Conservation (phyloP, 2,329 filamentous ascomycete genomes). For the Trichoderma afroharzianum region DNA sequence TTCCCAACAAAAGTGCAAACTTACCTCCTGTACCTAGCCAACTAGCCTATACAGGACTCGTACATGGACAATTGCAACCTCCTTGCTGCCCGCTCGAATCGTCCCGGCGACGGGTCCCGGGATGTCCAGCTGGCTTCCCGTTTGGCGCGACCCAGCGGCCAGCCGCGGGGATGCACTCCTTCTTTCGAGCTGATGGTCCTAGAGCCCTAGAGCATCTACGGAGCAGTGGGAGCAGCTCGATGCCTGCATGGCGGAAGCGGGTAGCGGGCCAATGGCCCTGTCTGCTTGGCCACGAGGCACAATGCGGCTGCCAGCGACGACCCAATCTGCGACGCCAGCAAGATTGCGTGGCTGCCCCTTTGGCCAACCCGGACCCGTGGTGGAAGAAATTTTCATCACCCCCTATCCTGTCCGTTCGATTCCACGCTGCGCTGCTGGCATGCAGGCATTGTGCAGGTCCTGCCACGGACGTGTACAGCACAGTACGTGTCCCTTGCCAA, state of each 20-base stretch:
- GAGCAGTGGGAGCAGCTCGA: background rate
- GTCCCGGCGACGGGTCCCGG: slow-evolving; percentile 13
- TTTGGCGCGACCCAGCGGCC: background rate
- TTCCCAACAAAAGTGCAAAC: slow-evolving; percentile 9
- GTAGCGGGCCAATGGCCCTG: slow-evolving; percentile 13
- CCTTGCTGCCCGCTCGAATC: background rate
- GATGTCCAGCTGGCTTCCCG: background rate
- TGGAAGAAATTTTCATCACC: background rate
- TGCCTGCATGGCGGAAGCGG: slow-evolving; percentile 11
- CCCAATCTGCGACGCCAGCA: slow-evolving; percentile 10
- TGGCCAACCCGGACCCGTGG: background rate
- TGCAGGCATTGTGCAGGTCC: background rate
- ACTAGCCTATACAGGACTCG: background rate
- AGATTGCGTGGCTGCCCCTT: slow-evolving; percentile 9
- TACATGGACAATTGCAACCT: background rate
- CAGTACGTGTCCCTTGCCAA: background rate
- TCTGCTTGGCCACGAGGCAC: slow-evolving; percentile 11
- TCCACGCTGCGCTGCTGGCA: background rate
- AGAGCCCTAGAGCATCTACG: too few species aligned
- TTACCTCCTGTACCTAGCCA: background rate
- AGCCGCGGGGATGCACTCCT: slow-evolving; percentile 8
- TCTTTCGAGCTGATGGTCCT: background rate
- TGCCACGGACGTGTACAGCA: background rate
- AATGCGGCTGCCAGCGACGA: background rate
- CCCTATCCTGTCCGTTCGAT: background rate